A percentile compares a stretch with the other conserved stretches of the same genome.
These are phyloP conservation scores for Aspergillus haitiensis DNA, from an alignment of 495 filamentous ascomycete species.

Conservation along the genomic window DNA sequence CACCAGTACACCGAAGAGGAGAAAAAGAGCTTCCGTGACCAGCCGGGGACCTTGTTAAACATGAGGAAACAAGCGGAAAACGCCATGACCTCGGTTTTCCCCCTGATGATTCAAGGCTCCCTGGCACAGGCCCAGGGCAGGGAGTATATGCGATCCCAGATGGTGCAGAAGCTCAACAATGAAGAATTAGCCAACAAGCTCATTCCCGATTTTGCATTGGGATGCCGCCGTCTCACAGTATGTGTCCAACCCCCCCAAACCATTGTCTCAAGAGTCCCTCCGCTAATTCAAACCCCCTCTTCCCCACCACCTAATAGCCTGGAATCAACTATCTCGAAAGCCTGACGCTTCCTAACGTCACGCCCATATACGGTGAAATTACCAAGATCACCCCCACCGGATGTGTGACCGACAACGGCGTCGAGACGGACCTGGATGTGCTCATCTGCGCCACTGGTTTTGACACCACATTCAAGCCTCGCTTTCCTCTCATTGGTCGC, in stretches of 20 bases:
- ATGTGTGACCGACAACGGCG: constrained; percentile 40
- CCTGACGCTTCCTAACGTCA: constrained; percentile 36
- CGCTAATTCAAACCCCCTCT: too few relatives aligned
- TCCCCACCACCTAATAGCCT: constrained; percentile 26
- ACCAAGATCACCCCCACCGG: constrained; percentile 32
- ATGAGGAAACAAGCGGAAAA: constrained; percentile 2
- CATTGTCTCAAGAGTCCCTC: not conserved
- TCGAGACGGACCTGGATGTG: constrained; percentile 28
- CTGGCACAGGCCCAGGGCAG: not conserved
- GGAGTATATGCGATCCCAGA: not conserved
- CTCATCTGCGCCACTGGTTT: constrained; percentile 52
- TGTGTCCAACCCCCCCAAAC: not conserved
- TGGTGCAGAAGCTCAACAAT: not conserved
- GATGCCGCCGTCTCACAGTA: constrained; percentile 8
- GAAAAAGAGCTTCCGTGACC: not conserved
- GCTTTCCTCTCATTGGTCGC: constrained; percentile 47
- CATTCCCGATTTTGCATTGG: constrained; percentile 11
- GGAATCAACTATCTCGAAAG: constrained; percentile 37
- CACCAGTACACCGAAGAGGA: not conserved
- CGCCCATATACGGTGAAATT: constrained; percentile 31
- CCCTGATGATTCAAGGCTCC: constrained; percentile 15
- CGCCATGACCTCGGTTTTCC: not conserved
- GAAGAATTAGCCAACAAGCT: not conserved
- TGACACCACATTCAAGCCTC: constrained; percentile 42
- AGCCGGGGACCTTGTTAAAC: constrained; percentile 26